Base-by-base conservation (phyloP, 2,329 filamentous ascomycete species). In the Cladosporium sp. region DNA sequence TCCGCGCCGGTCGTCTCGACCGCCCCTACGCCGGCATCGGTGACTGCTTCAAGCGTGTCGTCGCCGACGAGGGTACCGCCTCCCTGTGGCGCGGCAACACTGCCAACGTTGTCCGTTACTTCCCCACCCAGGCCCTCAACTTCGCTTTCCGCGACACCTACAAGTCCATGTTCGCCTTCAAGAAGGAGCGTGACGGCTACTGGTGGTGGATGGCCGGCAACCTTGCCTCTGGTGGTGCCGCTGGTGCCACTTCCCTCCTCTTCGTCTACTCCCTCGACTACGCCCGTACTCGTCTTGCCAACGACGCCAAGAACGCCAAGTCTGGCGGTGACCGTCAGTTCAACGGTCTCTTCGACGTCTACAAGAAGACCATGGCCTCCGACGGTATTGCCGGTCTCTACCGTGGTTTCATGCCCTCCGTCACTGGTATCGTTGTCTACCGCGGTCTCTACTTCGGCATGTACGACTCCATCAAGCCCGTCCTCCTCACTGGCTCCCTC, bases 251-350 rank as follows among this genome's bases (percentile, higher is more conserved):
- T 72, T 98, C 93, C 63, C 90, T 98, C 69, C 84, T 97, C 70
- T 98, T 98, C 86, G 93, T 98, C 84, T 98, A 98, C 90, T 98
- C 93, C 61, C 89, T 98, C 73, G 93, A 98, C 80, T 98, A 97
- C 80, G 93, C 93, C 79, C 93, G 93, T 96, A 98, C 93, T 70
- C 93, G 93, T 95, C 90, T 98, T 67, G 93, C 93, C 88, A 98
- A 98, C 87, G 93, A 98, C 76, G 90, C 90, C 80, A 98, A 98
- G 90, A 90, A 84, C 75, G 88, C 92, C 78, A 95, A 95, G 85
- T 84, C 83, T 71, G 87, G 88, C 79, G 93, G 93, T 84, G 91
- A 91, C 63, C 93, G 93, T 77, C 93, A 98, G 83, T 98, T 97
- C 90, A 97, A 97, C 85, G 93, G 93, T 78, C 86, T 98, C 68